Evolutionary conservation across 1,284 basidiomycete species (phyloP), one percentile per base, ranked within the genome.

Genomic region (Tilletia indica): DNA sequence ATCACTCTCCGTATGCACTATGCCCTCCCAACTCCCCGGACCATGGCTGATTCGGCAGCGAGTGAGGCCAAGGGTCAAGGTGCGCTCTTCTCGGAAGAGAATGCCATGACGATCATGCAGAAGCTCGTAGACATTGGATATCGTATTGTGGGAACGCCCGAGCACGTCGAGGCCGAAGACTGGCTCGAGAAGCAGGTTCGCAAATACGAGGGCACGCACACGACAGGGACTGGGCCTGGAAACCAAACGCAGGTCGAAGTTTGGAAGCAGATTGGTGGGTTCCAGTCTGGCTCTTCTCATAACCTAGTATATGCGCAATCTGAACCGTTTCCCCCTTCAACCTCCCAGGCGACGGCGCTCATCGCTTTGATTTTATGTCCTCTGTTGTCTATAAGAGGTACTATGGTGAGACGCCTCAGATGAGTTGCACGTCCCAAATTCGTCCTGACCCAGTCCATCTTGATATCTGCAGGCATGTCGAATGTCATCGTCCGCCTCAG

Each of bases 401-500:
- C 79, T 89, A 91, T 69, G 71, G 25, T 31, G 25, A 31, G 25
- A 31, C 25, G 25, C 25, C 25, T 11, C n/a, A n/a, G 12, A n/a
- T 48, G 47, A 48, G 12, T 12, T 11, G 47, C 11, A 48, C 47
- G 12, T n/a, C 12, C n/a, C n/a, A 12, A 48, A 11, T 12, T 11
- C 47, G 47, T n/a, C 12, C 47, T 48, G 47, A 48, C 47, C n/a
- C 12, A 12, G 2, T 47, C 47, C 47, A 48, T n/a, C 47, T 12
- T n/a, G n/a, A 88, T 31, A 31, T 31, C 25, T 31, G 25, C 25
- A 31, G 25, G 92, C 78, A 89, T 99, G 69, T 89, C 90, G 45
- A 99, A 99, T 84, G 90, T 97, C 79, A 87, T 99, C 71, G 88
- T 98, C 4, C 92, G 93, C 66, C 87, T 99, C 56, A 94, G 93